Base-by-base conservation (phyloP, 768 basidiomycete species). In the Pisolithus albus region DNA sequence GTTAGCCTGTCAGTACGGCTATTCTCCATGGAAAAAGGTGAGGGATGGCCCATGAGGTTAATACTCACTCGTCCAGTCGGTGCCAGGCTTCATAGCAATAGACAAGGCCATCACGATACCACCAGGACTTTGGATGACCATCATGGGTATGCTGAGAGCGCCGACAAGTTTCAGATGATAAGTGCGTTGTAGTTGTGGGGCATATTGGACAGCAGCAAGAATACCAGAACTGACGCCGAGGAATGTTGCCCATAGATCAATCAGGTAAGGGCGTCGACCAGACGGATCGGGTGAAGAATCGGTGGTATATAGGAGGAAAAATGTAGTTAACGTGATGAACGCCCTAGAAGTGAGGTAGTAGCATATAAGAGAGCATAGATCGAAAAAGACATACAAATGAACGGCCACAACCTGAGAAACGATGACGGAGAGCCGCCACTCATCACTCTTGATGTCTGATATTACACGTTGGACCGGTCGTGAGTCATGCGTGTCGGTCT, bases 111-210 rank as follows among this genome's bases (percentile, higher is more conserved):
- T 94, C n/a, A 90, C 63, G 3, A 89, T 72, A 1, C 88, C 86
- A 4, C 93, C 94, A 3, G 93, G 93, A 11, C 82, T 91, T 68
- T 98, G 95, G 15, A 99, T 89, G 45, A 81, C 70, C 95, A 99
- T 97, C 83, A 92, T 97, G 1, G 88, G 86, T 51, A 99, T 88
- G 61, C 91, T 93, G 15, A 98, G 73, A 0, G 92, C 92, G 3
- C 95, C 95, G 8, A 98, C 93, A 11, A 95, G 78, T 61, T 83
- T 86, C 28, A 78, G 67, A 5, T 70, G 72, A 59, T 86, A 96
- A 1, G 94, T 98, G 54, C 85, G 82, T 11, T 79, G 57, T 23
- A 99, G 73, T 65, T 96, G 94, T 0, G 95, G 94, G 0, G 83
- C 77, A 54, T 97, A 99, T 67, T 99, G 94, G 5, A 88, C 70